Evolutionary conservation across 129 eudicot genomes (phyloP).

Genomic region (Gnaphalium uliginosum): DNA sequence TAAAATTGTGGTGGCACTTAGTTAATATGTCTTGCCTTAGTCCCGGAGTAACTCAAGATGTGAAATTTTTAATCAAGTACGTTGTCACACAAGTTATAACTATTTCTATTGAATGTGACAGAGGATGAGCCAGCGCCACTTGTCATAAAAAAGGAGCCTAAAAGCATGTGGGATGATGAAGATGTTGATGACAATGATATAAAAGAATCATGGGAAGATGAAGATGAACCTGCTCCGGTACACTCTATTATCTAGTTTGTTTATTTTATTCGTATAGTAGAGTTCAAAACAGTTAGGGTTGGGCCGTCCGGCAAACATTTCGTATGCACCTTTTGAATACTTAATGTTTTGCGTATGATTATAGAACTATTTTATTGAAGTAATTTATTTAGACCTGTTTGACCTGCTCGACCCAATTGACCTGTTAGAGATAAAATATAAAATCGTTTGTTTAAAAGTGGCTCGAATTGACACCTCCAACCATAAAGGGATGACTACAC

Average conservation of each 20-base stretch:
- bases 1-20: not conserved
- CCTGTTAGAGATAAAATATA: conserved; percentile 6
- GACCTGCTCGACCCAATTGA: not conserved
- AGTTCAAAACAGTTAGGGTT: not conserved
- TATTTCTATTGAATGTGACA: conserved; percentile 29
- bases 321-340: not conserved
- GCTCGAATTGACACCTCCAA: not conserved
- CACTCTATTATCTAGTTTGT: not conserved
- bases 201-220: conserved; percentile 98
- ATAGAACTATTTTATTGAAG: not conserved
- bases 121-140: conserved; percentile 81
- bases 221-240: conserved; percentile 79
- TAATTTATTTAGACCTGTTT: not conserved
- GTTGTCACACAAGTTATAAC: conserved; percentile 4
- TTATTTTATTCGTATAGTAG: not conserved
- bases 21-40: not conserved
- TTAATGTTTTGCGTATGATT: not conserved
- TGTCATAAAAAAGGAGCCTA: conserved; percentile 62
- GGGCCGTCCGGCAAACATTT: not conserved
- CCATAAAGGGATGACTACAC: not conserved
- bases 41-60: not conserved
- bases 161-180: conserved; percentile 88
- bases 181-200: conserved; percentile 79
- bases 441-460: not conserved
- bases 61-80: not conserved